phyloP scores from a whole-genome alignment of 495 filamentous ascomycete genomes.

The Copromyces sp. region DNA sequence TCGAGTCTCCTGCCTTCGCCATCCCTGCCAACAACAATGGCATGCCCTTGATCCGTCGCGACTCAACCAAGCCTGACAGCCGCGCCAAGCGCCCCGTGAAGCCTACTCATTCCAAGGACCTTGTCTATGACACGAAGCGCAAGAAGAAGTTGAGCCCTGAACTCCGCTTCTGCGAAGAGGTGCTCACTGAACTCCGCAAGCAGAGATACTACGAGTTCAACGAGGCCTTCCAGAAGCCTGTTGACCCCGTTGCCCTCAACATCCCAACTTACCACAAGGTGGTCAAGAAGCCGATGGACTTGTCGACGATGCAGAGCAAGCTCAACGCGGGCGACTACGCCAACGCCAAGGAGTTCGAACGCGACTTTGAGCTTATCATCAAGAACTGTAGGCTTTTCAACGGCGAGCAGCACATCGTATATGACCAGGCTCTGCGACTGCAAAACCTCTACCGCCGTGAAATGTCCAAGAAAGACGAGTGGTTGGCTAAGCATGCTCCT shows the following conservation, averaged over 20 bases:
- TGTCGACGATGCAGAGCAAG: slow-evolving; percentile 66
- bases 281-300: slow-evolving; percentile 94
- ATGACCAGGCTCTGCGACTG: slow-evolving; percentile 56
- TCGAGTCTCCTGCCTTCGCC: slow-evolving; percentile 59
- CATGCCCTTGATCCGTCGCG: slow-evolving; percentile 84
- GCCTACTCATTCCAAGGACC: slow-evolving; percentile 74
- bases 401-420: slow-evolving; percentile 62
- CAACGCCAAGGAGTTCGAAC: slow-evolving; percentile 74
- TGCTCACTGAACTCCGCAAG: slow-evolving; percentile 69
- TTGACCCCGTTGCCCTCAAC: slow-evolving; percentile 89
- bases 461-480: slow-evolving; percentile 63
- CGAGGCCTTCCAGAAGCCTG: slow-evolving; percentile 64
- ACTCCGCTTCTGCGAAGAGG: slow-evolving; percentile 78
- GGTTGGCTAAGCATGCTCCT: slow-evolving; percentile 64
- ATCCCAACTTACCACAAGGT: slow-evolving; percentile 89
- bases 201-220: slow-evolving; percentile 55
- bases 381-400: slow-evolving; percentile 91
- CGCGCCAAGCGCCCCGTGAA: slow-evolving; percentile 92
- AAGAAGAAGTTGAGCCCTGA: slow-evolving; percentile 90
- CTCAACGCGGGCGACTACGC: slow-evolving; percentile 72
- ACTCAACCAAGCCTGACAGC: slow-evolving; percentile 62
- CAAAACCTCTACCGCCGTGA: slow-evolving; percentile 63
- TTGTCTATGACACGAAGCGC: slow-evolving; percentile 71
- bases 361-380: slow-evolving; percentile 73
- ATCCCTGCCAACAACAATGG: slow-evolving; percentile 60